phyloP scores from a whole-genome alignment of 2,329 filamentous ascomycete species.

The Aspergillus sp. region DNA sequence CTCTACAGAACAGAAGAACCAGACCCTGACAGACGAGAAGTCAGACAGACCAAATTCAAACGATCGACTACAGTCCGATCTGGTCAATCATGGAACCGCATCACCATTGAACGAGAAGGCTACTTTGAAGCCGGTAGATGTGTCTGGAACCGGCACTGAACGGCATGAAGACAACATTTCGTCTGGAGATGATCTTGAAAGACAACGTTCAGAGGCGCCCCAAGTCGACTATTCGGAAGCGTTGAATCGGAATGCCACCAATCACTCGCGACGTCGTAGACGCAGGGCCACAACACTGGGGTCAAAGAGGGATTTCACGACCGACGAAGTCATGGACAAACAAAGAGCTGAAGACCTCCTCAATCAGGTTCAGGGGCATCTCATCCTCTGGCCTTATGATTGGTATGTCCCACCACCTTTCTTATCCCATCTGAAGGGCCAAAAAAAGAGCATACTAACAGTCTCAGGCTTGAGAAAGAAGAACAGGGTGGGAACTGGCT shows the following conservation, averaged over 20 bases:
- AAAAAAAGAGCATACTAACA: conserved; percentile 12
- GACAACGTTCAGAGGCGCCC: conserved; percentile 29
- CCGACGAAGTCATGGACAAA: conserved; percentile 73
- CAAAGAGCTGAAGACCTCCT: conserved; percentile 80
- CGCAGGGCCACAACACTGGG: conserved; percentile 47
- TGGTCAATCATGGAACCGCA: conserved; percentile 31
- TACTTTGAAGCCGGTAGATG: conserved; percentile 31
- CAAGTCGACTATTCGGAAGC: conserved; percentile 43
- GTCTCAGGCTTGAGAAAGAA: conserved; percentile 71
- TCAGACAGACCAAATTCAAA: conserved; percentile 34
- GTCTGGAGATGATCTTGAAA: conserved; percentile 32
- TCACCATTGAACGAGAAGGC: conserved; percentile 47
- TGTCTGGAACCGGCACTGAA: conserved; percentile 22
- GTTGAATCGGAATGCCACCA: conserved; percentile 37
- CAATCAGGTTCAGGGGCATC: conserved; percentile 77
- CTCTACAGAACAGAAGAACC: conserved; percentile 29
- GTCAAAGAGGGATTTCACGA: conserved; percentile 50
- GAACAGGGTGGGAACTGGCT: conserved; percentile 95
- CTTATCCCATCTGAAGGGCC: not conserved
- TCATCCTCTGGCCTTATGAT: conserved; percentile 93
- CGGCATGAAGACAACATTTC: conserved; percentile 25
- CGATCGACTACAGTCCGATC: conserved; percentile 34
- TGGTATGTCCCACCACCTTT: conserved; percentile 56
- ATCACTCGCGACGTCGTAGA: conserved; percentile 38
- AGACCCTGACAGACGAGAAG: conserved; percentile 34